A percentile compares a stretch with the other conserved stretches of the same genome.
These are phyloP conservation scores for Avena atlantica DNA, from an alignment of 176 grass and related monocot species.

Conservation along the genomic window DNA sequence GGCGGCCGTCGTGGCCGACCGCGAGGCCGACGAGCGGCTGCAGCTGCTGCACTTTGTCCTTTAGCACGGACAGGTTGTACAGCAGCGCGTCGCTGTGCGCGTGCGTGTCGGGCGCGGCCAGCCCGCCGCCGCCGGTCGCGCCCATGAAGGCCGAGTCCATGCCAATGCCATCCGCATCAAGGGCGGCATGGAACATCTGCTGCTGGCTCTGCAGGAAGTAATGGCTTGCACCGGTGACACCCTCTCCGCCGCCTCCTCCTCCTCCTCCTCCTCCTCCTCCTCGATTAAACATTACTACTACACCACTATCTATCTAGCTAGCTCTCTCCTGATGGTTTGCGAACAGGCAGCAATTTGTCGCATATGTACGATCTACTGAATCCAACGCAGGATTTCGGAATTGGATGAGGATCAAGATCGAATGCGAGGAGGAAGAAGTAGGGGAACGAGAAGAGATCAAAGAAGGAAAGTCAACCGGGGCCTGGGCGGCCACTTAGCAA, in stretches of 20 bases:
- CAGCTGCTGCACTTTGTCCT: constrained; percentile 81
- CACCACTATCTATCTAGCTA: background rate
- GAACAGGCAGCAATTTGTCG: background rate
- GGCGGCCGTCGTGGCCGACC: constrained; percentile 36
- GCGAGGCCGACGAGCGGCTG: constrained; percentile 66
- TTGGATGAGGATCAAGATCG: background rate
- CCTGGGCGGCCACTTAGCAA: constrained; percentile 33
- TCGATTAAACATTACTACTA: constrained; percentile 45
- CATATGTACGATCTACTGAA: constrained; percentile 17
- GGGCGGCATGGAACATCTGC: constrained; percentile 37
- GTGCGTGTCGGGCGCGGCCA: background rate
- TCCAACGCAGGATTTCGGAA: background rate
- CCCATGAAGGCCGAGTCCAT: constrained; percentile 33
- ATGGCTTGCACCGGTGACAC: constrained; percentile 23
- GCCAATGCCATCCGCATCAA: constrained; percentile 29
- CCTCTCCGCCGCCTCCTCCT: background rate
- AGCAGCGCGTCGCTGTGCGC: constrained; percentile 52
- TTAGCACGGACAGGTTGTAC: constrained; percentile 66
- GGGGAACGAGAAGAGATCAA: background rate
- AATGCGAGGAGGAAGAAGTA: background rate
- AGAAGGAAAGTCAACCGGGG: constrained; percentile 48
- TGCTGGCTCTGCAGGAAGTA: constrained; percentile 55
- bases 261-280: constrained; percentile 6
- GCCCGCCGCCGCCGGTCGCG: background rate
- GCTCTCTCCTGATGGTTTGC: background rate